Evolutionary conservation across 257 asterid species (phyloP), one percentile per base, ranked within the genome.

Genomic region (Solanum infundibuliforme): DNA sequence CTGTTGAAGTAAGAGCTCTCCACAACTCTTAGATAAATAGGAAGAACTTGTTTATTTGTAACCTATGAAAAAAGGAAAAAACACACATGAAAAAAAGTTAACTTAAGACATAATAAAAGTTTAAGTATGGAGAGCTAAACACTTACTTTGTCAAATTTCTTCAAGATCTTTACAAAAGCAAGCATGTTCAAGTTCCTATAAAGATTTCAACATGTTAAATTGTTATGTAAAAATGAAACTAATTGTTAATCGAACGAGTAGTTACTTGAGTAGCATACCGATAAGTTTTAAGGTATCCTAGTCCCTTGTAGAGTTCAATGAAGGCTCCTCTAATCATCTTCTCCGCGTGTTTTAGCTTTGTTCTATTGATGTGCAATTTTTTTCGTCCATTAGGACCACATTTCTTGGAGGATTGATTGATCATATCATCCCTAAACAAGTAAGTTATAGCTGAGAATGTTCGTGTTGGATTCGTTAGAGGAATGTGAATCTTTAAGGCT

Each of bases 141-240:
- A 79, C 98, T 92, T 91, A 96, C 98, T 93, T 94, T 96, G 94
- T 96, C 99, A 55, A 96, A 93, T 90, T 95, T 96, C 98, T 96
- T 95, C 96, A 96, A 90, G 89, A 94, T 96, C 93, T 96, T 96
- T 79, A 87, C 95, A 91, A 96, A 96, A 86, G 99, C 99, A 84
- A 94, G 95, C 97, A 96, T 91, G 95, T 96, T 96, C 91, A 95
- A 91, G 88, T 89, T 94, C 97, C 99, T 96, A 91, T 39, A 81
- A 87, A n/a, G 77, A 12, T 74, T 68, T 68, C 73, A 72, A 72
- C n/a, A 32, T 65, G 48, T 12, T 0, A 6, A 46, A 55, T 27
- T 39, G 29, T 25, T 71, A 8, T 4, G 62, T 12, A 68, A 60
- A 39, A 36, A 34, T 10, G 0, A 39, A 16, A 23, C 20, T 2